phyloP scores from a whole-genome alignment of 768 basidiomycete genomes.

The Boletus eberwhitei region DNA sequence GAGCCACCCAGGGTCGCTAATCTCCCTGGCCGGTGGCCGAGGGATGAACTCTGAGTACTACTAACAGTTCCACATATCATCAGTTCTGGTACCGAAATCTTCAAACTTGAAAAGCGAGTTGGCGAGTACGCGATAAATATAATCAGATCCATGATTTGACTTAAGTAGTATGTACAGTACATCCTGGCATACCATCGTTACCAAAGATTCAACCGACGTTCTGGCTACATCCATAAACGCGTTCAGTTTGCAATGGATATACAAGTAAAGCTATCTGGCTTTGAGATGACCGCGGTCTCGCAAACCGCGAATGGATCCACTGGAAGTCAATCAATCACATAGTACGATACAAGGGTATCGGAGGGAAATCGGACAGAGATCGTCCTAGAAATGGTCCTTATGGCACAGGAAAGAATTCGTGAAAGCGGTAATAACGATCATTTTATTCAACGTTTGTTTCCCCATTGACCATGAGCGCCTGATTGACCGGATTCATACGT shows the following conservation, averaged over 20 bases:
- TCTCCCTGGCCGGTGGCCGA: slow-evolving; percentile 8
- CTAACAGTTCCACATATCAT: neutral
- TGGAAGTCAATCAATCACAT: neutral
- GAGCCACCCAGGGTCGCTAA: slow-evolving; percentile 21
- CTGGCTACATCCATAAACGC: slow-evolving; percentile 46
- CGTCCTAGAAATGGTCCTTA: slow-evolving; percentile 18
- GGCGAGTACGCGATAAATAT: neutral
- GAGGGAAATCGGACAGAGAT: slow-evolving; percentile 8
- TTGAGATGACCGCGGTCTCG: neutral
- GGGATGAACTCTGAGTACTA: slow-evolving; percentile 21
- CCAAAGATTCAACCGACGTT: too few species aligned
- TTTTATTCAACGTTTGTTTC: slow-evolving; percentile 33
- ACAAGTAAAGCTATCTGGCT: neutral
- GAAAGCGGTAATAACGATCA: neutral
- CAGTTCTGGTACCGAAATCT: neutral
- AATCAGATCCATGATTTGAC: neutral
- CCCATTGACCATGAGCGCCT: slow-evolving; percentile 52
- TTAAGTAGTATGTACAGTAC: neutral
- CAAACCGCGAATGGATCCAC: neutral
- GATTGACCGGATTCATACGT: slow-evolving; percentile 57
- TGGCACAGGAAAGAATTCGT: neutral
- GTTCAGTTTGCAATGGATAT: neutral
- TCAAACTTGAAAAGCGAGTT: neutral
- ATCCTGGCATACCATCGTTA: neutral
- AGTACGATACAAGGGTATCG: slow-evolving; percentile 27